phyloP scores from a whole-genome alignment of 257 asterid genomes.

The Ballota nigra region DNA sequence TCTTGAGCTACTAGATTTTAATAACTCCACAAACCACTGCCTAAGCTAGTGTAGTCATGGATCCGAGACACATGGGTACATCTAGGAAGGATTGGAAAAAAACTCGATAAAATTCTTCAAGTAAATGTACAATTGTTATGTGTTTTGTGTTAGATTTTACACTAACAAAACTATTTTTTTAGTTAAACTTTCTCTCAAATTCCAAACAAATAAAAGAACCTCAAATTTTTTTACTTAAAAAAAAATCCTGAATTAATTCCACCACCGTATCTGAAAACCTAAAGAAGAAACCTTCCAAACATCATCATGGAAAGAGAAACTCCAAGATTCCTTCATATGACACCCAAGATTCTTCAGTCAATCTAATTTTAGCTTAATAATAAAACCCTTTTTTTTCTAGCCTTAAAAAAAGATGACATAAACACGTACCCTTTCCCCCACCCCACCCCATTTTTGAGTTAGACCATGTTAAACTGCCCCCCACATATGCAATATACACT shows the following conservation, averaged over 20 bases:
- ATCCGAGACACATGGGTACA: no score
- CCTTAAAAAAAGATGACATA: neutral
- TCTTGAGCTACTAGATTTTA: no score
- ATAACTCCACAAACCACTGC: no score
- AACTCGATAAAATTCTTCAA: no score
- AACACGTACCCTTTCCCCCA: neutral
- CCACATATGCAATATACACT: neutral
- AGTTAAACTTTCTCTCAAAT: neutral
- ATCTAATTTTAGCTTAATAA: neutral
- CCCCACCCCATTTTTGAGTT: neutral
- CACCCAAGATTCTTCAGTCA: neutral
- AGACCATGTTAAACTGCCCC: slow-evolving; percentile 6
- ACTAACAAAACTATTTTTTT: neutral
- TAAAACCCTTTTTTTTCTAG: neutral
- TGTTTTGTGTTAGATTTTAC: no score
- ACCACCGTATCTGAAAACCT: neutral
- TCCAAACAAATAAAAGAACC: neutral
- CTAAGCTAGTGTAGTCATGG: no score
- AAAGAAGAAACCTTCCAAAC: neutral
- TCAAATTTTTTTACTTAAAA: neutral
- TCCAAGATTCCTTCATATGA: neutral
- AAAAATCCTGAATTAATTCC: neutral
- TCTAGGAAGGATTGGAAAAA: no score
- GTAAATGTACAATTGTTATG: no score
- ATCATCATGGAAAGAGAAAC: neutral